Evolutionary conservation across 2,329 filamentous ascomycete genomes (phyloP).

Genomic region (Penicillium olsonii): DNA sequence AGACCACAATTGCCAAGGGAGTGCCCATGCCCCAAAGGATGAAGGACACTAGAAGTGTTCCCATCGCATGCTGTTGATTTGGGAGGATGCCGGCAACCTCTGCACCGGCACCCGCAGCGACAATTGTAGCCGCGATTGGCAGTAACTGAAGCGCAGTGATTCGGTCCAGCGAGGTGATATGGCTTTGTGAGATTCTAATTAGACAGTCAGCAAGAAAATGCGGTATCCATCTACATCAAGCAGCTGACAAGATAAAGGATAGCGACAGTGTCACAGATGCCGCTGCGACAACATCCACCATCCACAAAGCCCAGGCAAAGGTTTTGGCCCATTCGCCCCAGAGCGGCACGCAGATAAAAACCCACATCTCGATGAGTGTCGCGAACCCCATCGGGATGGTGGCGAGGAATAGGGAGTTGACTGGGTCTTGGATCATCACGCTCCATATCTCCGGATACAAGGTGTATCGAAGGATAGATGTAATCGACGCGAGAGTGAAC

Average conservation of each 20-base stretch:
- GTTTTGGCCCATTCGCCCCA: conserved; percentile 58
- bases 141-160: conserved; percentile 68
- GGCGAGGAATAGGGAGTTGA: conserved; percentile 65
- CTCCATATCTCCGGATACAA: conserved; percentile 65
- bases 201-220: conserved; percentile 25
- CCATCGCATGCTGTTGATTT: conserved; percentile 56
- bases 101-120: conserved; percentile 66
- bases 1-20: conserved; percentile 61
- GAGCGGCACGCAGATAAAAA: conserved; percentile 56
- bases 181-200: conserved; percentile 36
- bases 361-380: conserved; percentile 64
- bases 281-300: conserved; percentile 49
- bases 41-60: conserved; percentile 66
- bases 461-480: conserved; percentile 60
- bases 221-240: neutral
- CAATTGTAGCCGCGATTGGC: conserved; percentile 67
- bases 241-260: conserved; percentile 58
- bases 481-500: conserved; percentile 57
- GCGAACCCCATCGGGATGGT: conserved; percentile 67
- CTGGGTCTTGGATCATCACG: conserved; percentile 65
- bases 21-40: conserved; percentile 68
- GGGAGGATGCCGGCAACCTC: conserved; percentile 63
- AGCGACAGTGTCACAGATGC: conserved; percentile 45
- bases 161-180: conserved; percentile 47
- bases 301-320: conserved; percentile 54